Evolutionary conservation across 495 filamentous ascomycete genomes (phyloP), one percentile per base, ranked within the genome.

Genomic region (Talaromyces proteolyticus): DNA sequence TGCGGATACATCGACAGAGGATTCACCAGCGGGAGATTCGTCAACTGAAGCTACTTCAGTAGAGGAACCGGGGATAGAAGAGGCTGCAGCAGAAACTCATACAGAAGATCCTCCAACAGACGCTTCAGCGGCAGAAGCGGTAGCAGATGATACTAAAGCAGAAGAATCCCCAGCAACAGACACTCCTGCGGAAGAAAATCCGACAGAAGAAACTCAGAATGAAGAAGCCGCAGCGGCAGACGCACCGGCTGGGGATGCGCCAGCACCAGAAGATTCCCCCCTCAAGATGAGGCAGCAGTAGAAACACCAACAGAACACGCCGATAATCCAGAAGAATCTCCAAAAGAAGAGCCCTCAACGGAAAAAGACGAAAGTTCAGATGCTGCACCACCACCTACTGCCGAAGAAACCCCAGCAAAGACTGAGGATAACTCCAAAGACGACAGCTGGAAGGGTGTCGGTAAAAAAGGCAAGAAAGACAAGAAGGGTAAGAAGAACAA

Each of bases 91-190:
- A 29, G 22, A 45, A 18, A 36, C 24, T 14, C 25, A 42, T 18
- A 11, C 46, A 26, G 51, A 56, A 43, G 44, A 61, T 42, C 22
- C 24, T 4, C 29, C 43, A 20, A 36, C 29, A 10, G 47, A 54
- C 18, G 19, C 53, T 10, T 22, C 45, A 22, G 45, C 44, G 16
- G 55, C 54, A 41, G 55, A 54, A 23, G 1, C 49, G 1, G 8
- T 24, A 14, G 49, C 26, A 20, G 39, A 44, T 29, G 29, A 45
- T 36, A 20, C 40, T 42, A 17, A 21, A 17, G 17, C 23, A 12
- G 45, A 21, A 17, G 50, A 56, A 41, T 14, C 50, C 6, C 21
- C 18, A 5, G 39, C 23, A 1, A 40, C 44, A 23, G 12, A 29
- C 29, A 11, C 21, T 44, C 42, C 34, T 3, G 41, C 44, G 16